These are phyloP conservation scores for Calonectria fujianensis DNA, from an alignment of 2,329 filamentous ascomycete species.

Conservation along the genomic window DNA sequence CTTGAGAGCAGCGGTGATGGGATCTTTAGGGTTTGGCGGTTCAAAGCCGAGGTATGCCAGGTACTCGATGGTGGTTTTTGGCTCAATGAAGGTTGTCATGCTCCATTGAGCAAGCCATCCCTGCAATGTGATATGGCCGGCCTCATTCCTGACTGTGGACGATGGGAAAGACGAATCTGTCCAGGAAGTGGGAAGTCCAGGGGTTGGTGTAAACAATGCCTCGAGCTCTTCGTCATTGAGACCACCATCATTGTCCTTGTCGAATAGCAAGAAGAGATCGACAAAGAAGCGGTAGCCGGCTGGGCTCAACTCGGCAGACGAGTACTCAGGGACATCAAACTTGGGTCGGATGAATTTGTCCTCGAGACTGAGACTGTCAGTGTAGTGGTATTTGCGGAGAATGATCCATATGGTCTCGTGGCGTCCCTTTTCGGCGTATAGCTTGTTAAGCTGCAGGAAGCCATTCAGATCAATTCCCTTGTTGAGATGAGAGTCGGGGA, in stretches of 20 bases:
- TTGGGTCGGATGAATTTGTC: slow-evolving; percentile 94
- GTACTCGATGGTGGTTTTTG: slow-evolving; percentile 96
- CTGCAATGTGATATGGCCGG: slow-evolving; percentile 94
- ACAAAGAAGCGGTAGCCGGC: slow-evolving; percentile 98
- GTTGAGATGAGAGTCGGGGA: slow-evolving; percentile 77
- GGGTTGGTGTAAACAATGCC: slow-evolving; percentile 93
- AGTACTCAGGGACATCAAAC: slow-evolving; percentile 93
- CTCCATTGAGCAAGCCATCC: slow-evolving; percentile 99
- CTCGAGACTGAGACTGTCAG: slow-evolving; percentile 93
- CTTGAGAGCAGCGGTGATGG: slow-evolving; percentile 89
- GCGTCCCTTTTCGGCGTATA: slow-evolving; percentile 97
- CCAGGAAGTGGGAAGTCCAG: slow-evolving; percentile 91
- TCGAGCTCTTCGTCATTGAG: slow-evolving; percentile 90
- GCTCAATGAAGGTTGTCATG: slow-evolving; percentile 98
- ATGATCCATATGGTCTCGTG: slow-evolving; percentile 99
- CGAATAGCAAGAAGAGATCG: slow-evolving; percentile 94
- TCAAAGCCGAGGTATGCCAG: slow-evolving; percentile 98
- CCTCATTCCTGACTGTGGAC: slow-evolving; percentile 95
- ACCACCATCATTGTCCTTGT: slow-evolving; percentile 98
- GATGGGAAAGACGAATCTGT: slow-evolving; percentile 91
- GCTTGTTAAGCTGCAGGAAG: slow-evolving; percentile 93
- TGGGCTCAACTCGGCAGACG: slow-evolving; percentile 94
- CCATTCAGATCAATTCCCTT: slow-evolving; percentile 87
- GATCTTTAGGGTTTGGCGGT: slow-evolving; percentile 82
- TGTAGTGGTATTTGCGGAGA: slow-evolving; percentile 94